A percentile compares a stretch with the other conserved stretches of the same genome.
phyloP scores from a whole-genome alignment of 768 basidiomycete genomes.

The Pleurotus citrinopileatus region DNA sequence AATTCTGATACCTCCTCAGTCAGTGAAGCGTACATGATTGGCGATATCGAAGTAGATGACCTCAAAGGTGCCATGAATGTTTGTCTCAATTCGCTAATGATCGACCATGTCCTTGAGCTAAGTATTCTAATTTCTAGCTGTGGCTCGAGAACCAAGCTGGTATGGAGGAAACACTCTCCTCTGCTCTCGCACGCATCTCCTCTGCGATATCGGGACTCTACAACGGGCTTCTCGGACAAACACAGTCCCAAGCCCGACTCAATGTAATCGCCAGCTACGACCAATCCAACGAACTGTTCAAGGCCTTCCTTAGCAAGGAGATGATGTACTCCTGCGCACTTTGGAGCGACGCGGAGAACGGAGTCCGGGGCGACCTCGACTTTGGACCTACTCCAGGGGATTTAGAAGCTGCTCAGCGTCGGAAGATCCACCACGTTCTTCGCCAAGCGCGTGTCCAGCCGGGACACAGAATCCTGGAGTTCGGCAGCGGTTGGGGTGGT shows the following conservation, averaged over 20 bases:
- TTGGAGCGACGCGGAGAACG: constrained; percentile 79
- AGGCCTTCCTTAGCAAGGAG: constrained; percentile 80
- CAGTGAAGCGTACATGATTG: constrained; percentile 75
- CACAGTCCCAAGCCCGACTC: constrained; percentile 67
- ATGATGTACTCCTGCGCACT: constrained; percentile 96
- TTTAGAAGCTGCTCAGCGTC: constrained; percentile 77
- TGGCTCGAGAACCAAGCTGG: constrained; percentile 68
- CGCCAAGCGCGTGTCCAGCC: constrained; percentile 71
- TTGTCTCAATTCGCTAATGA: constrained; percentile 24
- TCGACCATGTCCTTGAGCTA: constrained; percentile 8
- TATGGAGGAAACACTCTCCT: constrained; percentile 56
- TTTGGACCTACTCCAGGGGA: constrained; percentile 58
- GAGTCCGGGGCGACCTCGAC: constrained; percentile 69
- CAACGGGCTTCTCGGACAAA: constrained; percentile 74
- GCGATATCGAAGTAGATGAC: constrained; percentile 59
- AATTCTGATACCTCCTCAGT: constrained; percentile 32
- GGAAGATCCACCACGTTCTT: constrained; percentile 84
- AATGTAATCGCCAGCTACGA: constrained; percentile 89
- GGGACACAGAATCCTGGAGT: constrained; percentile 83
- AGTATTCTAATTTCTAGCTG: constrained; percentile 35
- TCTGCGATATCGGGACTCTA: constrained; percentile 60
- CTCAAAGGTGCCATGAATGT: constrained; percentile 65
- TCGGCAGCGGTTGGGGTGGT: constrained; percentile 93
- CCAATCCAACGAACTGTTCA: constrained; percentile 87
- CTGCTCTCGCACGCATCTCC: constrained; percentile 51